Evolutionary conservation across 169 alveolate species (phyloP).

Genomic region (Theileria parva): DNA sequence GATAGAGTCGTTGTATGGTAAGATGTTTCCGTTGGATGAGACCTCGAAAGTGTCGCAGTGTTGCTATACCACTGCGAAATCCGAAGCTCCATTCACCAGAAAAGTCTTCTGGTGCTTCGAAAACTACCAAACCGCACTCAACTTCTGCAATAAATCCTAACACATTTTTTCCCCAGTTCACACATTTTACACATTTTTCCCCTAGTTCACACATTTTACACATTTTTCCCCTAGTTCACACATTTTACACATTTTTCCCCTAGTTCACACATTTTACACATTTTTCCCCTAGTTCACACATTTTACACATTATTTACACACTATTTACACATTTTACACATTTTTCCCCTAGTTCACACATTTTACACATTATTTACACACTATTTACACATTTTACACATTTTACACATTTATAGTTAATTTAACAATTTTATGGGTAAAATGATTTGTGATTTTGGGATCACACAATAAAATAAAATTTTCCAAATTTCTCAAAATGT

Average conservation of each 20-base stretch:
- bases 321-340: too few species aligned
- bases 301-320: too few species aligned
- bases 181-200: background rate
- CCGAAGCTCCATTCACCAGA: background rate
- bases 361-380: too few species aligned
- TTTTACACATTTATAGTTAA: background rate
- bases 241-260: too few species aligned
- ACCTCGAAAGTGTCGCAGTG: background rate
- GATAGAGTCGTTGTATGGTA: background rate
- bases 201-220: too few species aligned
- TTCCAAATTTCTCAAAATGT: background rate
- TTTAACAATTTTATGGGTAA: background rate
- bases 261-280: too few species aligned
- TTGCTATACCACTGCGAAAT: background rate
- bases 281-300: too few species aligned
- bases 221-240: too few species aligned
- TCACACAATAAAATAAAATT: background rate
- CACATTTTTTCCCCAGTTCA: too few species aligned
- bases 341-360: too few species aligned
- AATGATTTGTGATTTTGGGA: background rate
- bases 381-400: background rate
- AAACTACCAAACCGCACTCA: slow-evolving; percentile 2
- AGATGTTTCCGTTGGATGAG: background rate
- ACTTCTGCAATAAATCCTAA: background rate
- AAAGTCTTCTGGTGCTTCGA: slow-evolving; percentile 22